These are phyloP conservation scores for Auriscalpium orientale DNA, from an alignment of 768 basidiomycete species.

Conservation along the genomic window DNA sequence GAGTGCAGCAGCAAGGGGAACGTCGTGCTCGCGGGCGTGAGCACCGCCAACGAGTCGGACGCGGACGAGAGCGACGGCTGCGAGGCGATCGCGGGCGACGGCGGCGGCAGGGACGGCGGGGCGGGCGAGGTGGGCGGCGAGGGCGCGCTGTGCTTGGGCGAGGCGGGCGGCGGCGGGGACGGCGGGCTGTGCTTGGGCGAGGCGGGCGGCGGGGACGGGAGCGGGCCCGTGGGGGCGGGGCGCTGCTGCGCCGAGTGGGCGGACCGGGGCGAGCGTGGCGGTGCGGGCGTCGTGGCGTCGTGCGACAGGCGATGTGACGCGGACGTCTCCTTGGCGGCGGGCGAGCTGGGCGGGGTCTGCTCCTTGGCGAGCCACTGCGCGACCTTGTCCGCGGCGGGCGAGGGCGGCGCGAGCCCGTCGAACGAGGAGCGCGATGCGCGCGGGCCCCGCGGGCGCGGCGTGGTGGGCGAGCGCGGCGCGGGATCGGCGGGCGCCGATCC, in stretches of 20 bases:
- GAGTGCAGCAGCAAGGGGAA: no score
- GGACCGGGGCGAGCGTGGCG: background rate
- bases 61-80: background rate
- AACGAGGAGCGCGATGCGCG: no score
- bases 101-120: background rate
- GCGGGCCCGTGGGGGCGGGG: background rate
- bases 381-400: background rate
- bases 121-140: background rate
- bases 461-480: no score
- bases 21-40: conserved; percentile 2
- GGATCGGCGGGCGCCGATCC: no score
- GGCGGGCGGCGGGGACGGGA: background rate
- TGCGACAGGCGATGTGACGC: background rate
- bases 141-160: background rate
- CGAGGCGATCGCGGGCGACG: no score
- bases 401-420: no score
- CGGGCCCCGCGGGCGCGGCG: no score
- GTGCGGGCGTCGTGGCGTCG: background rate
- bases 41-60: background rate
- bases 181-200: background rate
- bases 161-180: background rate
- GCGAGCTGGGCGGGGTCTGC: background rate
- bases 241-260: background rate
- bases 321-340: no score
- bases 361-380: background rate